Evolutionary conservation across 2,329 filamentous ascomycete species (phyloP), one percentile per base, ranked within the genome.

Genomic region (Trichophyton benhamiae): DNA sequence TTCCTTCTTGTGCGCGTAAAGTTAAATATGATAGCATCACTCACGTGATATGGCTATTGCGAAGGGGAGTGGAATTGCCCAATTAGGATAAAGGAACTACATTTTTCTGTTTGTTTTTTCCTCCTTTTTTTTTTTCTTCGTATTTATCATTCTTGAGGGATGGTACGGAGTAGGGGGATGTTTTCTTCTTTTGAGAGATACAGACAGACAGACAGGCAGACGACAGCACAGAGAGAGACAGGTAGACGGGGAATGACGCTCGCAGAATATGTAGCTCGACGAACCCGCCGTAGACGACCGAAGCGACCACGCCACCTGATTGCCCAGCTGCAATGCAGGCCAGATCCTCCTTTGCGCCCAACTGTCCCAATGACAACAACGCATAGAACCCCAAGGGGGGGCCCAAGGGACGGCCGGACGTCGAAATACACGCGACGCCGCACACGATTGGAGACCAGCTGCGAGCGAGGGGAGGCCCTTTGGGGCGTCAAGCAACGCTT

Each of bases 301-400:
- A 33, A 55, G 30, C 49, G 49, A 55, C 49, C 20, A 13, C 20
- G 17, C 44, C 44, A 48, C 20, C 44, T 22, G 20, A 48, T 48
- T 27, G 46, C 20, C 17, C 3, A 25, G 49, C 49, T 55, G 49
- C 49, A 53, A 27, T 36, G 49, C 46, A 49, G 46, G 44, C n/a
- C 1, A 9, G 33, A 11, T 8, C 33, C 7, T 6, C 8, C 17
- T 22, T 27, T 49, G 49, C 49, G 49, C 49, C 49, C 49, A 55
- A 55, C 49, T 49, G 49, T 55, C 49, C 49, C 49, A 55, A 55
- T 55, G 20, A 36, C 36, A 36, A 36, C 49, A 55, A 55, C 49
- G 49, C 49, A 55, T 33, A 13, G 49, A 33, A 15, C 22, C 46
- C n/a, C 44, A 48, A 25, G 46, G 46, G 46, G 46, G n/a, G n/a